Evolutionary conservation across 2,329 filamentous ascomycete species (phyloP).

Genomic region (Epicoccum sorghinum): DNA sequence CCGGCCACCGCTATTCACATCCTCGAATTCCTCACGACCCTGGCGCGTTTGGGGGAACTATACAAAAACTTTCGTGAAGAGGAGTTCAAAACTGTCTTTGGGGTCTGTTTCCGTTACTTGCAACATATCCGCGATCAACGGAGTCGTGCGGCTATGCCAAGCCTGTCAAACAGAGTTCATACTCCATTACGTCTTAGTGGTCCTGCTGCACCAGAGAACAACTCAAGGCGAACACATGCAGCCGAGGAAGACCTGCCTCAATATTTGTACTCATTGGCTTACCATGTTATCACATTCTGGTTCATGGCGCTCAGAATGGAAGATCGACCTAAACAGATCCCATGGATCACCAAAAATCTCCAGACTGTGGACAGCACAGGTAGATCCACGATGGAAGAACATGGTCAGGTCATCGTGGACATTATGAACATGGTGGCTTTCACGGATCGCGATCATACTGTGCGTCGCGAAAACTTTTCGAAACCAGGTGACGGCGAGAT

Average conservation of each 20-base stretch:
- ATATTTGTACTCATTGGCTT: constrained; percentile 92
- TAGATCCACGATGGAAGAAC: constrained; percentile 80
- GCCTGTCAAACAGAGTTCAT: constrained; percentile 41
- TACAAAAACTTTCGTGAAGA: constrained; percentile 90
- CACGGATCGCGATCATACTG: constrained; percentile 81
- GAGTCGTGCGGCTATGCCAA: constrained; percentile 44
- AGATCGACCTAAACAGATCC: constrained; percentile 82
- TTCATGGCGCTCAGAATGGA: constrained; percentile 87
- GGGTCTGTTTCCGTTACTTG: constrained; percentile 91
- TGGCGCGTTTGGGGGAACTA: constrained; percentile 82
- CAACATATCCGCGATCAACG: constrained; percentile 79
- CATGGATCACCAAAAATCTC: constrained; percentile 87
- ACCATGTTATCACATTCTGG: constrained; percentile 97
- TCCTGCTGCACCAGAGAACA: constrained; percentile 30
- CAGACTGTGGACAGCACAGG: constrained; percentile 77
- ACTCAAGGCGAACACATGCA: constrained; percentile 48
- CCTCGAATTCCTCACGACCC: constrained; percentile 88
- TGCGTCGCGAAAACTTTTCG: constrained; percentile 69
- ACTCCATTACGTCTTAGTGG: constrained; percentile 52
- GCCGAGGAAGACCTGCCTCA: constrained; percentile 79
- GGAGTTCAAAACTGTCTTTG: constrained; percentile 92
- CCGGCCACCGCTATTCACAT: constrained; percentile 92
- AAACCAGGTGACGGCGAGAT: constrained; percentile 69
- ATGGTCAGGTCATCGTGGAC: constrained; percentile 90
- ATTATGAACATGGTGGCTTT: constrained; percentile 91